A percentile compares a stretch with the other conserved stretches of the same genome.
Conservation (phyloP, 2,329 filamentous ascomycete genomes). For the Chaetomium sp. region DNA sequence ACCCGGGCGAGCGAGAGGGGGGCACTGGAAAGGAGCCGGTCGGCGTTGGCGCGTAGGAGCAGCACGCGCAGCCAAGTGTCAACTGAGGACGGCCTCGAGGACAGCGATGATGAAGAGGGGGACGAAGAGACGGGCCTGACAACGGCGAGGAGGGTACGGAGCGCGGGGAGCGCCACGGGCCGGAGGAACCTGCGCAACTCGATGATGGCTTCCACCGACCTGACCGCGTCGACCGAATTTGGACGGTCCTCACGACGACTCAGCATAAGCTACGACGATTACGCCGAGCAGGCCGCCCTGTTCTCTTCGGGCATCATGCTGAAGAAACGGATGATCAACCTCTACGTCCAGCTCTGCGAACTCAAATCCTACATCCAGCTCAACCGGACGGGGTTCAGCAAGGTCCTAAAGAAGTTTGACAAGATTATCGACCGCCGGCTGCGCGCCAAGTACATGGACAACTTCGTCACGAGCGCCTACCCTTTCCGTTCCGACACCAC, state of each 20-base stretch:
- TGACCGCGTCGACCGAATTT: constrained; percentile 57
- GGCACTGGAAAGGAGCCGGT: neutral
- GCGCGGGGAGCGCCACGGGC: constrained; percentile 33
- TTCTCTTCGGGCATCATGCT: constrained; percentile 70
- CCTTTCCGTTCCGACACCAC: constrained; percentile 73
- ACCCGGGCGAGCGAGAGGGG: constrained; percentile 21
- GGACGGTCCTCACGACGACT: constrained; percentile 42
- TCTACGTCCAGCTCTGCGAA: constrained; percentile 90
- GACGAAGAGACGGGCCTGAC: constrained; percentile 52
- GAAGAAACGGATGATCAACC: constrained; percentile 81
- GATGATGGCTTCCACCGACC: constrained; percentile 42
- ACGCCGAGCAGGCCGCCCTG: constrained; percentile 64
- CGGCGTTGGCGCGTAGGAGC: constrained; percentile 21
- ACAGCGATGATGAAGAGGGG: constrained; percentile 58
- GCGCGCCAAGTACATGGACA: constrained; percentile 67
- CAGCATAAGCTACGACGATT: constrained; percentile 68
- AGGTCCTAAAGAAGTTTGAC: constrained; percentile 97
- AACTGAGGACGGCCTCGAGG: constrained; percentile 51
- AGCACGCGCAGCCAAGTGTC: constrained; percentile 41
- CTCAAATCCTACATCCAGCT: constrained; percentile 93
- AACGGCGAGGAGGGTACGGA: constrained; percentile 33
- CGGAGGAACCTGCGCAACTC: constrained; percentile 25
- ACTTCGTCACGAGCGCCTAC: constrained; percentile 69
- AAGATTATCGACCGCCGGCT: constrained; percentile 84
- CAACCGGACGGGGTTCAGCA: constrained; percentile 93